Percentiles rank a stretch among this genome's conserved stretches.
Conservation (phyloP, 768 basidiomycete species). For the Chalciporus piperatus region DNA sequence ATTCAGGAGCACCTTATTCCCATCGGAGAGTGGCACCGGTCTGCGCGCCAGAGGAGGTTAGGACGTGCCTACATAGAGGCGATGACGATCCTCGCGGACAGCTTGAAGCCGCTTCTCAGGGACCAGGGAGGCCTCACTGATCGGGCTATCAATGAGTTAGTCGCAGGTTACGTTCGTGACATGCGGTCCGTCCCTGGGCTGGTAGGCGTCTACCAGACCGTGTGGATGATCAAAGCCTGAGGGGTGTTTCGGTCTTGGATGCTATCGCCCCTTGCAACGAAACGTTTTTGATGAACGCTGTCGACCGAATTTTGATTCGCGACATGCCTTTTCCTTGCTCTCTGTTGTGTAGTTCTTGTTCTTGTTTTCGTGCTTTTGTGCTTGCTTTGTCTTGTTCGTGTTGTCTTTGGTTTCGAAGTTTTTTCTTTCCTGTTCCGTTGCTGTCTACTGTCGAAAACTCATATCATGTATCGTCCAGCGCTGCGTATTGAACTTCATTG, state of each 20-base stretch:
- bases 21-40: slow-evolving; percentile 52
- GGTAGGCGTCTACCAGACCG: slow-evolving; percentile 46
- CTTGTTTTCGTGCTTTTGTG: background rate
- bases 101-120: slow-evolving; percentile 46
- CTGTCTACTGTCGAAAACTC: background rate
- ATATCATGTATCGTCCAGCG: background rate
- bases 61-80: slow-evolving; percentile 42
- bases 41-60: slow-evolving; percentile 33
- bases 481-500: background rate
- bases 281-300: background rate
- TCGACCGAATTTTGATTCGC: background rate
- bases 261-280: background rate
- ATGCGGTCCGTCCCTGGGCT: slow-evolving; percentile 46
- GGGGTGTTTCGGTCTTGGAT: background rate
- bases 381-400: background rate
- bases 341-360: background rate
- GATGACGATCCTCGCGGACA: slow-evolving; percentile 44
- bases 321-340: background rate
- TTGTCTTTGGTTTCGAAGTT: background rate
- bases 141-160: slow-evolving; percentile 37
- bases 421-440: background rate
- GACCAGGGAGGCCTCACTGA: slow-evolving; percentile 36
- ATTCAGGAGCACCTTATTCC: slow-evolving; percentile 42
- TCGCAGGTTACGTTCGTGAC: slow-evolving; percentile 45
- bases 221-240: slow-evolving; percentile 40